Percentiles rank a stretch among this genome's conserved stretches.
Evolutionary conservation across 805 yeast species (phyloP).

Genomic region (Millerozyma miso): DNA sequence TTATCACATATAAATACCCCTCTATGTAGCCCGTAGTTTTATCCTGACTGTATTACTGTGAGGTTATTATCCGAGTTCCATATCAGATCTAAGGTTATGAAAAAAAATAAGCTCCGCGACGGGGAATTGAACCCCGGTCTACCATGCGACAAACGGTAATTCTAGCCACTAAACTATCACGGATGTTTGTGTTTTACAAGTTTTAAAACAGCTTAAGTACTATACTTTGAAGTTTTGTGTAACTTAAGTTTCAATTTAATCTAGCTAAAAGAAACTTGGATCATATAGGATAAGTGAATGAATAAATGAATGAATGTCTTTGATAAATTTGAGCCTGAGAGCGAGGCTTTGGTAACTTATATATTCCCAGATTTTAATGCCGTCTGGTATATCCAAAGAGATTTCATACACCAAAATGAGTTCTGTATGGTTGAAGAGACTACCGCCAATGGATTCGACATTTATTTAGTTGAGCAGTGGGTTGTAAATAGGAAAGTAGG

Average conservation of each 20-base stretch:
- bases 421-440: constrained; percentile 43
- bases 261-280: no score
- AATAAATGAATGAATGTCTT: background rate
- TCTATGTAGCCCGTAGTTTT: no score
- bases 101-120: constrained; percentile 8
- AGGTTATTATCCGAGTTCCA: no score
- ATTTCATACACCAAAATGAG: constrained; percentile 28
- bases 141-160: constrained; percentile 10
- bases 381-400: constrained; percentile 41
- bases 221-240: no score
- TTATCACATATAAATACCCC: no score
- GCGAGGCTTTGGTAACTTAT: constrained; percentile 29
- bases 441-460: constrained; percentile 70
- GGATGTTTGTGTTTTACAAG: background rate
- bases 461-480: constrained; percentile 95
- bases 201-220: background rate
- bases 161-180: constrained; percentile 10
- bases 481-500: constrained; percentile 65
- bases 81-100: no score
- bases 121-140: constrained; percentile 11
- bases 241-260: no score
- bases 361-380: constrained; percentile 58
- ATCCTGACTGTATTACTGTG: no score
- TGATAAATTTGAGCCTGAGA: background rate
- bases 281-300: no score